A percentile compares a stretch with the other conserved stretches of the same genome.
These are phyloP conservation scores for Trichosanthes cucumerina DNA, from an alignment of 306 rosid genomes.

Conservation along the genomic window DNA sequence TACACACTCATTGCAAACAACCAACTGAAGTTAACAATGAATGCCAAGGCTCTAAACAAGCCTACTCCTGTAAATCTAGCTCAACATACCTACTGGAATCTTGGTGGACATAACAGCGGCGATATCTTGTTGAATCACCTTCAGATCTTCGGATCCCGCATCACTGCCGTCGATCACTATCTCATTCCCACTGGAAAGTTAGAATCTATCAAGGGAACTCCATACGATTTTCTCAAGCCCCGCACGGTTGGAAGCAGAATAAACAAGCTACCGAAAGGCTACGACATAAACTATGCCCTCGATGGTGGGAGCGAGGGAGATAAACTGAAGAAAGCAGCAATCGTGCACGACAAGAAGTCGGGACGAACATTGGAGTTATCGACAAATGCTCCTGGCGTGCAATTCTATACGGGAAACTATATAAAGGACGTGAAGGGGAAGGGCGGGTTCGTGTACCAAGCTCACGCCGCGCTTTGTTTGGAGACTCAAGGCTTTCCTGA, in stretches of 20 bases:
- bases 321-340: constrained; percentile 33
- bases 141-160: constrained; percentile 57
- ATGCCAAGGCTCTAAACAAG: constrained; percentile 70
- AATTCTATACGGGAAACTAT: constrained; percentile 55
- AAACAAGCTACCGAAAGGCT: constrained; percentile 42
- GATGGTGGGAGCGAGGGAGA: constrained; percentile 23
- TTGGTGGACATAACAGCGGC: constrained; percentile 71
- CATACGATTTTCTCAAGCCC: constrained; percentile 70
- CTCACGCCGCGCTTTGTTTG: constrained; percentile 43
- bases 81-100: constrained; percentile 77
- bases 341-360: constrained; percentile 45
- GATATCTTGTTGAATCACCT: constrained; percentile 42
- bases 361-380: constrained; percentile 51
- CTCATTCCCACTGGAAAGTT: constrained; percentile 76
- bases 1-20: constrained; percentile 38
- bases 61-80: constrained; percentile 77
- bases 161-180: constrained; percentile 43
- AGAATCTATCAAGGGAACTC: constrained; percentile 45
- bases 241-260: constrained; percentile 48
- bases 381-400: constrained; percentile 71
- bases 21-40: constrained; percentile 37
- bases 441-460: constrained; percentile 47
- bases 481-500: constrained; percentile 73
- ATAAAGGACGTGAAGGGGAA: constrained; percentile 56
- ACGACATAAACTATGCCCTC: constrained; percentile 64